These are phyloP conservation scores for Candolleomyces efflorescens DNA, from an alignment of 768 basidiomycete species.

Conservation along the genomic window DNA sequence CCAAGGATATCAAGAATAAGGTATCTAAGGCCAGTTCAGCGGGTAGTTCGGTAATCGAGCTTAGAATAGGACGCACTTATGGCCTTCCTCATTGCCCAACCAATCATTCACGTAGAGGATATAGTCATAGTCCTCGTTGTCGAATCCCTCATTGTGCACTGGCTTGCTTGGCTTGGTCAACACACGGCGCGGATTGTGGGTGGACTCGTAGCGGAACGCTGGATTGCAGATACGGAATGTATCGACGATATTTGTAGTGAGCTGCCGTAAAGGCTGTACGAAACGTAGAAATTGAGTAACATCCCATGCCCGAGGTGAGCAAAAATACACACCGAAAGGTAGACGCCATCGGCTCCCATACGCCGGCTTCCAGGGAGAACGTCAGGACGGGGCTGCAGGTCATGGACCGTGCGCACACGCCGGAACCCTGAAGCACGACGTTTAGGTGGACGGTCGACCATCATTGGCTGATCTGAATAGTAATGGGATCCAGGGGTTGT, in stretches of 20 bases:
- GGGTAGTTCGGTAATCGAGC: not conserved
- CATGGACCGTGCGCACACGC: constrained; percentile 69
- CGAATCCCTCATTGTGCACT: constrained; percentile 92
- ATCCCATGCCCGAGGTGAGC: constrained; percentile 2
- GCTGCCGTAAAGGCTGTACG: constrained; percentile 52
- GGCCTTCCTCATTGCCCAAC: constrained; percentile 89
- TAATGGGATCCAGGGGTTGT: constrained; percentile 48
- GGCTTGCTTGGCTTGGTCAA: constrained; percentile 98
- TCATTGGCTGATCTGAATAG: constrained; percentile 67
- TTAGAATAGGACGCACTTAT: constrained; percentile 71
- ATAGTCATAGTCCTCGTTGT: constrained; percentile 99
- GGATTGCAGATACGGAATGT: constrained; percentile 96
- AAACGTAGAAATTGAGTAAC: constrained; percentile 10
- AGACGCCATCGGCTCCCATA: constrained; percentile 71
- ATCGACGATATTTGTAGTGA: constrained; percentile 85
- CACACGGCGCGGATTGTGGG: constrained; percentile 93
- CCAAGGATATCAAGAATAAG: constrained; percentile 97
- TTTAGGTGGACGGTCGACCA: constrained; percentile 64
- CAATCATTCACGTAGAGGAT: constrained; percentile 99
- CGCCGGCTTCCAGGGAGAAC: constrained; percentile 59
- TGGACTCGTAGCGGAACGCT: constrained; percentile 89
- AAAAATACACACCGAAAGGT: constrained; percentile 67
- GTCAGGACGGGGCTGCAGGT: constrained; percentile 75
- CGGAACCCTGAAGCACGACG: constrained; percentile 75
- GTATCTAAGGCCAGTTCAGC: constrained; percentile 50